A percentile compares a stretch with the other conserved stretches of the same genome.
Evolutionary conservation across 768 basidiomycete genomes (phyloP).

Genomic region (Mycena albidolilacea): DNA sequence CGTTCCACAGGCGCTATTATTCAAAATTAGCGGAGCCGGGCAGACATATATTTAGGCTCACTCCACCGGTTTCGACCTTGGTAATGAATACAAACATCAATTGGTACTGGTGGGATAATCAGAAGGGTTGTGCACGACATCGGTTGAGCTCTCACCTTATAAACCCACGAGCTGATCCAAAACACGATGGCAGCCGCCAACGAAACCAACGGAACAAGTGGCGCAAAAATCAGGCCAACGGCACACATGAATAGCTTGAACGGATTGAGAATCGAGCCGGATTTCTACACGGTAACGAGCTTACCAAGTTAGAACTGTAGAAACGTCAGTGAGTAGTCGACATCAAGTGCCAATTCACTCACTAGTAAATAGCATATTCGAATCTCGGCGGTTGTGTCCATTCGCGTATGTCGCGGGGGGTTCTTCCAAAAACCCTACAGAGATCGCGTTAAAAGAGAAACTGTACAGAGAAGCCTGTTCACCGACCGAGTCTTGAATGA

Average conservation of each 20-base stretch:
- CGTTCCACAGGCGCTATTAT: constrained; percentile 81
- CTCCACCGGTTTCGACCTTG: constrained; percentile 86
- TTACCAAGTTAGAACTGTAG: constrained; percentile 50
- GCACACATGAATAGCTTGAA: constrained; percentile 79
- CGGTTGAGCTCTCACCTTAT: constrained; percentile 59
- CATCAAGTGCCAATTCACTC: constrained; percentile 44
- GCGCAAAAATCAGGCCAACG: constrained; percentile 87
- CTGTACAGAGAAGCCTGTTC: not conserved
- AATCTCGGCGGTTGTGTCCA: constrained; percentile 85
- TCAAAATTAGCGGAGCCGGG: constrained; percentile 13
- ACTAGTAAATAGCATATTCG: constrained; percentile 83
- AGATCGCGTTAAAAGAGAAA: not conserved
- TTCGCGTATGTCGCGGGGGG: constrained; percentile 83
- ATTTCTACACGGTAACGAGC: constrained; percentile 10
- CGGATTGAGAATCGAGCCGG: not conserved
- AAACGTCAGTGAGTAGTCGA: not conserved
- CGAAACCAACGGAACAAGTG: constrained; percentile 85
- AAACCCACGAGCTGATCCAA: constrained; percentile 80
- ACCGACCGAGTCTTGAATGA: constrained; percentile 71
- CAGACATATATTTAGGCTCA: constrained; percentile 49
- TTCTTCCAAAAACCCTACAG: constrained; percentile 75
- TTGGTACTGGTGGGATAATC: constrained; percentile 63
- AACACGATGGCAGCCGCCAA: constrained; percentile 80
- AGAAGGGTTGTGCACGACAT: not conserved
- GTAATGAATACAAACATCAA: constrained; percentile 87